Evolutionary conservation across 345 rosid species (phyloP).

Genomic region (Populus davidiana): DNA sequence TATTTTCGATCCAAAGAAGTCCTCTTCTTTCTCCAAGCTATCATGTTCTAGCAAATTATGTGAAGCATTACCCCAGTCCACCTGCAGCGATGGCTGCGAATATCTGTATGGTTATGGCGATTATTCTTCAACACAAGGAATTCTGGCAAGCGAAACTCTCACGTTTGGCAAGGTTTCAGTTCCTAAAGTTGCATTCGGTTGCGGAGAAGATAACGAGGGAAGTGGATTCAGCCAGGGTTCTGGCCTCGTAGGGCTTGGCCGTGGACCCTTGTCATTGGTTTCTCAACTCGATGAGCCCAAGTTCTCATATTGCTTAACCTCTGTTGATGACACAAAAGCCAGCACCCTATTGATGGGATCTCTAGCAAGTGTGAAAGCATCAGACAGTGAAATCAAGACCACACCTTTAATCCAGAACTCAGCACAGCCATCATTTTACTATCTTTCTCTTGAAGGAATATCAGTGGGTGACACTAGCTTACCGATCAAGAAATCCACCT

Average conservation of each 20-base stretch:
- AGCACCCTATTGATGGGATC: conserved; percentile 73
- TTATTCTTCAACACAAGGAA: conserved; percentile 80
- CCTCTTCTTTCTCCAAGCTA: conserved; percentile 56
- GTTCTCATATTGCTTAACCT: conserved; percentile 78
- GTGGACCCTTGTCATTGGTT: conserved; percentile 69
- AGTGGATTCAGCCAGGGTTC: conserved; percentile 78
- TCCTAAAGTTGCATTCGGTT: conserved; percentile 68
- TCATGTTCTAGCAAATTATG: conserved; percentile 65
- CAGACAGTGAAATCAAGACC: conserved; percentile 31
- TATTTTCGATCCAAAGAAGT: conserved; percentile 64
- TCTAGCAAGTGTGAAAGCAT: conserved; percentile 26
- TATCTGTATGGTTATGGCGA: conserved; percentile 80
- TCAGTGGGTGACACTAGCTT: conserved; percentile 65
- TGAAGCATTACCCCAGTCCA: conserved; percentile 45
- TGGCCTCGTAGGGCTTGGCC: conserved; percentile 88
- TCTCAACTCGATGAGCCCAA: conserved; percentile 71
- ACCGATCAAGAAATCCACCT: conserved; percentile 57
- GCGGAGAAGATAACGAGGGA: conserved; percentile 78
- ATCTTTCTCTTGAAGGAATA: conserved; percentile 79
- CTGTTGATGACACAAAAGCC: conserved; percentile 49
- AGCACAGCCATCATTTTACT: conserved; percentile 76
- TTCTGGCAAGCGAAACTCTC: conserved; percentile 60
- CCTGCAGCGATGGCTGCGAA: conserved; percentile 50
- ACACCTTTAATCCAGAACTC: conserved; percentile 58
- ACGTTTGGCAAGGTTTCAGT: conserved; percentile 53